Conservation (phyloP, 202 grass and related monocot species). For the Panicum hallii region DNA sequence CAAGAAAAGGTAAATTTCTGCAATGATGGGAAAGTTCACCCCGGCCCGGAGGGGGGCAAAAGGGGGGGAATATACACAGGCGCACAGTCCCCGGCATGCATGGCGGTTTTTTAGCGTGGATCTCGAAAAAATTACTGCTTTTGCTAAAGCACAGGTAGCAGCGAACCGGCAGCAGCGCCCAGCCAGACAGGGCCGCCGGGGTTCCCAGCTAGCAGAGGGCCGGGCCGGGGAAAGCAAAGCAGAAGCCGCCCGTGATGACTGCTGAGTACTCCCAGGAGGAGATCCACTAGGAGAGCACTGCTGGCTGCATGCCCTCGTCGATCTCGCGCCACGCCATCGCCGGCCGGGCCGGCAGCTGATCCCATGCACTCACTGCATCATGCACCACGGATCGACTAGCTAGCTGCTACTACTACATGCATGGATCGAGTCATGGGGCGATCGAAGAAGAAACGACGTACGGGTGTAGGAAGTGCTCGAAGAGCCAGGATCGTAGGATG, state of each 20-base stretch:
- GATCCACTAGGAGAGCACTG: not conserved
- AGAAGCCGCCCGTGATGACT: slow-evolving; percentile 47
- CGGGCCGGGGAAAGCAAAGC: slow-evolving; percentile 48
- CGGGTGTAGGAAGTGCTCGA: slow-evolving; percentile 99
- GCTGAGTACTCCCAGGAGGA: not conserved
- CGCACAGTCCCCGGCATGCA: slow-evolving; percentile 52
- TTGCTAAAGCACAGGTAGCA: slow-evolving; percentile 58
- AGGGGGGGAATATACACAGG: slow-evolving; percentile 56
- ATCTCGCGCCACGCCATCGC: not conserved
- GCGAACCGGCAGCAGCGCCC: slow-evolving; percentile 25
- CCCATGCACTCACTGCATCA: not conserved
- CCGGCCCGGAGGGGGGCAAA: slow-evolving; percentile 33
- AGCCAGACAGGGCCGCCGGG: not conserved
- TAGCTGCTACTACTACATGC: not conserved
- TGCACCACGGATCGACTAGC: not conserved
- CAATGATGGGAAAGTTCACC: slow-evolving; percentile 68
- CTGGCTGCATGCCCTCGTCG: not conserved
- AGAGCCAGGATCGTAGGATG: slow-evolving; percentile 89
- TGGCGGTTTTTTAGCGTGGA: slow-evolving; percentile 68
- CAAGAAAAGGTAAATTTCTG: slow-evolving; percentile 66
- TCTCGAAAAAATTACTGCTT: slow-evolving; percentile 93
- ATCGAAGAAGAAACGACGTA: slow-evolving; percentile 44
- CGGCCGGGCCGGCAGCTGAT: not conserved
- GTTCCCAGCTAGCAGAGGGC: not conserved
- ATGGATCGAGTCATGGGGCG: no score